These are phyloP conservation scores for Monosporozyma solicola DNA, from an alignment of 805 yeast genomes.

Conservation along the genomic window DNA sequence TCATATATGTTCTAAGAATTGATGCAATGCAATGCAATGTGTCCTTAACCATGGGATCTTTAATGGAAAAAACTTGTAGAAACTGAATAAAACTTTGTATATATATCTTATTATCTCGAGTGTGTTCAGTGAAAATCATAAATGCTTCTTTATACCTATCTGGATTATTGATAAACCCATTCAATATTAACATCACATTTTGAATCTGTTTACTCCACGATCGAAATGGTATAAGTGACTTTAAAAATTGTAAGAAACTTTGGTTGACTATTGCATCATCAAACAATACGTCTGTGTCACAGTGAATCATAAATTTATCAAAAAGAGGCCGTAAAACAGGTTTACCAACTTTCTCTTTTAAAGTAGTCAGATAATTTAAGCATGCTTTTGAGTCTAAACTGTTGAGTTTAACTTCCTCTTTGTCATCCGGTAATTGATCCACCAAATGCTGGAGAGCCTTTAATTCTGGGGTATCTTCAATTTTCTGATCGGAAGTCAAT, in stretches of 20 bases:
- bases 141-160: constrained; percentile 5
- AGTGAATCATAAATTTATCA: constrained; percentile 8
- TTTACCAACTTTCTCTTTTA: background rate
- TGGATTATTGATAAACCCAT: constrained; percentile 6
- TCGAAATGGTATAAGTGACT: constrained; percentile 7
- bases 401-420: background rate
- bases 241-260: constrained; percentile 7
- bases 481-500: background rate
- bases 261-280: constrained; percentile 4
- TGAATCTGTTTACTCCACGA: constrained; percentile 6
- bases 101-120: constrained; percentile 1
- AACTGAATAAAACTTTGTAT: constrained; percentile 4
- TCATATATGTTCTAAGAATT: background rate
- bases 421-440: background rate
- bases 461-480: background rate
- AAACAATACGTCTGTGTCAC: constrained; percentile 10
- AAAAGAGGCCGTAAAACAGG: background rate
- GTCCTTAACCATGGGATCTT: constrained; percentile 2
- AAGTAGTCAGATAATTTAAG: background rate
- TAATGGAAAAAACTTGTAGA: constrained; percentile 2
- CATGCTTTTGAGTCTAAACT: background rate
- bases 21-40: constrained; percentile 3
- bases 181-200: constrained; percentile 7
- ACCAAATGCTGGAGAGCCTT: background rate
- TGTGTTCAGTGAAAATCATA: constrained; percentile 6